Evolutionary conservation across 2,329 filamentous ascomycete genomes (phyloP).

Genomic region (Paecilomyces formosus): DNA sequence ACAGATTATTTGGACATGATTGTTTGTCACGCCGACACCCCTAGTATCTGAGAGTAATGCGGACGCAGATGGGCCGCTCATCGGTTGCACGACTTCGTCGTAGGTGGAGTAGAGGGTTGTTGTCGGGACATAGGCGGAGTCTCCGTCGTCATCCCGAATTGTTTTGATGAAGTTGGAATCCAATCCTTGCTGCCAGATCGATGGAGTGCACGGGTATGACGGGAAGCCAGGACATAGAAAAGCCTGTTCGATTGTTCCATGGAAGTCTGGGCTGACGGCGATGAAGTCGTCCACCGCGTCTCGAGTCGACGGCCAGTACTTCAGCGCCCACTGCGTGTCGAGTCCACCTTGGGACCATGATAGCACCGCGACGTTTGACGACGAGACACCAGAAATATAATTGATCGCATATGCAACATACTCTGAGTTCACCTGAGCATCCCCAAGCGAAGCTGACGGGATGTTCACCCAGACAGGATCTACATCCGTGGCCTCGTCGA

Average conservation of each 20-base stretch:
- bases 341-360: conserved; percentile 51
- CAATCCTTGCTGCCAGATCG: conserved; percentile 43
- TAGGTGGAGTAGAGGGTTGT: conserved; percentile 45
- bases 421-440: conserved; percentile 47
- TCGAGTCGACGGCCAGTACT: conserved; percentile 50
- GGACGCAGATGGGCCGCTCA: conserved; percentile 40
- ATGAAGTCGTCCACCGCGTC: conserved; percentile 43
- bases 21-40: conserved; percentile 44
- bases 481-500: conserved; percentile 34
- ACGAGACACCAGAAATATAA: conserved; percentile 15
- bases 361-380: conserved; percentile 38
- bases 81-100: conserved; percentile 48
- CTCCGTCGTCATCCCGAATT: conserved; percentile 39
- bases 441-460: conserved; percentile 38
- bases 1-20: conserved; percentile 42
- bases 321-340: conserved; percentile 50
- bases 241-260: conserved; percentile 21
- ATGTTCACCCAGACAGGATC: conserved; percentile 53
- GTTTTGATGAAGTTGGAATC: conserved; percentile 36
- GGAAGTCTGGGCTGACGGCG: conserved; percentile 47
- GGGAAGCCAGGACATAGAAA: not conserved
- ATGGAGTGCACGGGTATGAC: conserved; percentile 26
- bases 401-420: conserved; percentile 53
- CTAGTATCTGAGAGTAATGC: conserved; percentile 33
- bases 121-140: conserved; percentile 48